Evolutionary conservation across 306 rosid genomes (phyloP).

Genomic region (Pyrus communis): DNA sequence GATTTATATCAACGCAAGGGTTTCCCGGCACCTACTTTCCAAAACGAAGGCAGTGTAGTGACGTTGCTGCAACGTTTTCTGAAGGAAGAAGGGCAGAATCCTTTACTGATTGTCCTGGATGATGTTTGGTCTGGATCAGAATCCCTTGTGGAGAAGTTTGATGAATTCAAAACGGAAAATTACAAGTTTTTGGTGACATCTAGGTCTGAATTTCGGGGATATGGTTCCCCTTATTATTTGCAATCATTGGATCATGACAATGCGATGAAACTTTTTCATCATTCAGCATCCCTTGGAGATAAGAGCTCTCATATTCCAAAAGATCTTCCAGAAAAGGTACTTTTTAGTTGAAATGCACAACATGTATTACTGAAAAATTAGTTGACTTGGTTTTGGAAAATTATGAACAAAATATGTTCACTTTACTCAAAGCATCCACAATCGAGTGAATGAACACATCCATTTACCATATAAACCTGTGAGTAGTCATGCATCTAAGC

Average conservation of each 20-base stretch:
- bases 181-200: slow-evolving; percentile 24
- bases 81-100: neutral
- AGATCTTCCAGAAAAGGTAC: slow-evolving; percentile 33
- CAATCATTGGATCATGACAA: slow-evolving; percentile 26
- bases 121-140: slow-evolving; percentile 14
- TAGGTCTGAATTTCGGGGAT: slow-evolving; percentile 17
- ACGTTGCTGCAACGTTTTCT: neutral
- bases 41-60: slow-evolving; percentile 20
- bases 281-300: slow-evolving; percentile 25
- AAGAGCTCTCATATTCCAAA: slow-evolving; percentile 10
- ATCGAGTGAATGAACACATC: too few species aligned
- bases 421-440: too few species aligned
- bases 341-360: slow-evolving; percentile 11
- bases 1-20: slow-evolving; percentile 28
- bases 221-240: slow-evolving; percentile 18
- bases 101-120: slow-evolving; percentile 11
- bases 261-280: slow-evolving; percentile 33
- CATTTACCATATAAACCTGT: neutral
- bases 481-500: too few species aligned
- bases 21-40: slow-evolving; percentile 15
- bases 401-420: neutral
- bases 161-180: slow-evolving; percentile 8
- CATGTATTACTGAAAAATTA: neutral
- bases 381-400: too few species aligned
- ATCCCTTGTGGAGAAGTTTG: slow-evolving; percentile 22